phyloP scores from a whole-genome alignment of 176 grass and related monocot genomes.

The Guadua angustifolia region DNA sequence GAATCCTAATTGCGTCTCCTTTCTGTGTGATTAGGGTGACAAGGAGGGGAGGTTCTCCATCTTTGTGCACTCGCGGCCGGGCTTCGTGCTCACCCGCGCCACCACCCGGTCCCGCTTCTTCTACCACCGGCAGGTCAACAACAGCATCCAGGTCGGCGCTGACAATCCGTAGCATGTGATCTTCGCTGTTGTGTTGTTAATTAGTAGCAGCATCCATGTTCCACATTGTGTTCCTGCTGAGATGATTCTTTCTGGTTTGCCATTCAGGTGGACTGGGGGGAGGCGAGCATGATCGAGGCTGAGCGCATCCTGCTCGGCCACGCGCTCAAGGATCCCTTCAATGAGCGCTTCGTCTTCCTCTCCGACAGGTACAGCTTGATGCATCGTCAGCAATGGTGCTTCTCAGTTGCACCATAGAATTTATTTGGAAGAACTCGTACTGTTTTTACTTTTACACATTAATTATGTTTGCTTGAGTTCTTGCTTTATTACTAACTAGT shows the following conservation, averaged over 20 bases:
- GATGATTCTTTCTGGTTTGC: neutral
- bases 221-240: neutral
- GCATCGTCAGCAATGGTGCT: neutral
- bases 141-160: constrained; percentile 76
- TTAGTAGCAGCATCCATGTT: neutral
- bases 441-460: neutral
- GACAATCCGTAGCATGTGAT: neutral
- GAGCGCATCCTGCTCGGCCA: constrained; percentile 86
- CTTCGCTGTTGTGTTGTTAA: neutral
- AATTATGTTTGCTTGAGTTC: constrained; percentile 4
- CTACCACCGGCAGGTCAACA: constrained; percentile 87
- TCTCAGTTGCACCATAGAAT: neutral
- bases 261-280: constrained; percentile 93
- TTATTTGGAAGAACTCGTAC: neutral
- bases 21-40: constrained; percentile 52
- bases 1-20: neutral
- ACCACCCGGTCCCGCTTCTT: constrained; percentile 81
- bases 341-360: constrained; percentile 88
- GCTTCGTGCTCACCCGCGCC: constrained; percentile 80
- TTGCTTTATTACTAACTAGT: neutral
- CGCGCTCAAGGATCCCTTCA: constrained; percentile 77
- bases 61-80: constrained; percentile 87
- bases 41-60: constrained; percentile 78
- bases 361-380: constrained; percentile 74
- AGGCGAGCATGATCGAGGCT: constrained; percentile 91